phyloP scores from a whole-genome alignment of 208 protist genomes.

The Leishmania tropica region DNA sequence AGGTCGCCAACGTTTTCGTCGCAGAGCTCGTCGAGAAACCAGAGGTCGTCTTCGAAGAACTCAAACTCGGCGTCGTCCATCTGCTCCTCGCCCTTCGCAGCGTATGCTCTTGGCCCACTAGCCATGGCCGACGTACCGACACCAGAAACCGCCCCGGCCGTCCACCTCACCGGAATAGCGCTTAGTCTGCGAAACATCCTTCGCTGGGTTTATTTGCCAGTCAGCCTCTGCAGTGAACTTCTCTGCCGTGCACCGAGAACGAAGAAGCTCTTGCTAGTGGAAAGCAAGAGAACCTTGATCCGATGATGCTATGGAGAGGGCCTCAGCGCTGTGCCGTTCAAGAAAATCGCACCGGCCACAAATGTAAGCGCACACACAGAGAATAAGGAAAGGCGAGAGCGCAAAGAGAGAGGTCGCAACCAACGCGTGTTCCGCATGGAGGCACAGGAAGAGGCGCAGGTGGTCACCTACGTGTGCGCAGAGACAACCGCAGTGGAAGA shows the following conservation, averaged over 20 bases:
- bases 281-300: neutral
- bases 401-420: neutral
- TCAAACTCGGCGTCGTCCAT: slow-evolving; percentile 51
- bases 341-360: neutral
- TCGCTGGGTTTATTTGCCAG: neutral
- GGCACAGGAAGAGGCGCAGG: neutral
- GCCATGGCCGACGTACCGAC: slow-evolving; percentile 7
- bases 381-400: neutral
- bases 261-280: neutral
- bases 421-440: neutral
- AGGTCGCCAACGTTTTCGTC: slow-evolving; percentile 64
- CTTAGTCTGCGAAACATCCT: slow-evolving; percentile 10
- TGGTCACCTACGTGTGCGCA: neutral
- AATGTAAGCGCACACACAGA: too few relatives aligned
- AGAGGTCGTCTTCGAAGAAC: slow-evolving; percentile 78
- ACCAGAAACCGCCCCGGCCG: slow-evolving; percentile 7
- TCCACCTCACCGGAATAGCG: slow-evolving; percentile 8
- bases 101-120: slow-evolving; percentile 9
- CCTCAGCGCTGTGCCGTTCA: neutral
- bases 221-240: too few relatives aligned
- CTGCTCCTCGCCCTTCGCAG: slow-evolving; percentile 21
- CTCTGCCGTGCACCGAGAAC: neutral
- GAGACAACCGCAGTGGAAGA: neutral
- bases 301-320: neutral
- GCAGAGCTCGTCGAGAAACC: slow-evolving; percentile 80